A percentile compares a stretch with the other conserved stretches of the same genome.
These are phyloP conservation scores for Chrysochromulina tobinii DNA, from an alignment of 78 protist species.

Conservation along the genomic window DNA sequence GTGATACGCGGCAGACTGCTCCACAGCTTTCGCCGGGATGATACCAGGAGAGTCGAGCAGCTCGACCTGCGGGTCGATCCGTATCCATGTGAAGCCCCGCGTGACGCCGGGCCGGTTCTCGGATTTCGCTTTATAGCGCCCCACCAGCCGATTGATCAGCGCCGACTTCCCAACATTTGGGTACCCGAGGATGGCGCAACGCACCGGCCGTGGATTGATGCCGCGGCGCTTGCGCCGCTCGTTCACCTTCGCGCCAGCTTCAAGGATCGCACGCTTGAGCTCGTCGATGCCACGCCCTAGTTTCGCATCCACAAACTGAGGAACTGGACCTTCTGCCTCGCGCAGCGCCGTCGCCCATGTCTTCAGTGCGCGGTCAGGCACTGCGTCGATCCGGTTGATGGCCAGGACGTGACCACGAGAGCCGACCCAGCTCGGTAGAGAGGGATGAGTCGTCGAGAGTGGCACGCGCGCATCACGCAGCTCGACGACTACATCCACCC, in stretches of 20 bases:
- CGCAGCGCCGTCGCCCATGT: neutral
- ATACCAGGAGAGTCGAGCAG: conserved; percentile 7
- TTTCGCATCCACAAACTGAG: neutral
- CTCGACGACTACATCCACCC: conserved; percentile 14
- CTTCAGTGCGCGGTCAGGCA: neutral
- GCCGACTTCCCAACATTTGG: conserved; percentile 34
- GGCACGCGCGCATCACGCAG: conserved; percentile 1
- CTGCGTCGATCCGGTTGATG: neutral
- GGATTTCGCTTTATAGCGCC: neutral
- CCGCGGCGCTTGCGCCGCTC: neutral
- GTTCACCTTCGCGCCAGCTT: neutral
- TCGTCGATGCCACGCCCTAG: neutral
- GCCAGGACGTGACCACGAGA: neutral
- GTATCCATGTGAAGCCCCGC: neutral
- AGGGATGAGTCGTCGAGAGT: neutral
- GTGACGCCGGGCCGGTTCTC: conserved; percentile 28
- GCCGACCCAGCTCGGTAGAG: neutral
- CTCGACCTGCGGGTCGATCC: neutral
- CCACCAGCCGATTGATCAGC: conserved; percentile 1
- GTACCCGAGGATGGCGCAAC: neutral
- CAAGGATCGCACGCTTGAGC: neutral
- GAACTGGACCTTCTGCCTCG: neutral
- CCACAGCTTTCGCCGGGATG: neutral
- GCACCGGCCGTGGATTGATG: neutral
- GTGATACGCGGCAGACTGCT: neutral